Evolutionary conservation across 1,284 basidiomycete species (phyloP).

Genomic region (Stygiomarasmius scandens): DNA sequence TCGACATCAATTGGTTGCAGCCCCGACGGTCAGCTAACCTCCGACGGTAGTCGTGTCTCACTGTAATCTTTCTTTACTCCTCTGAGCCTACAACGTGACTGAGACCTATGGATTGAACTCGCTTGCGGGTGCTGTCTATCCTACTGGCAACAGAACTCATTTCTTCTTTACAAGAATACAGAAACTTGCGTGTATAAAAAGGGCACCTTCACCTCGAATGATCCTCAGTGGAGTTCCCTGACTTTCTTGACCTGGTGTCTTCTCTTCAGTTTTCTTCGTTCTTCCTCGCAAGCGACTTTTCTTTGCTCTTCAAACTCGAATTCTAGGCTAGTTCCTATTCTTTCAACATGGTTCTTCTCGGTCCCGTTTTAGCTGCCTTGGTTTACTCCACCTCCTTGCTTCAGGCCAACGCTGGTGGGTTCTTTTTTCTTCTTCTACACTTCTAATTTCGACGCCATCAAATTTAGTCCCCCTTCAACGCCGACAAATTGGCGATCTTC

Average conservation of each 20-base stretch:
- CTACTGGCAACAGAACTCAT: too few species aligned
- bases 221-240: not conserved
- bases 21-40: too few species aligned
- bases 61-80: too few species aligned
- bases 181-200: not conserved
- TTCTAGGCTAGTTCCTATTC: not conserved
- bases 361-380: not conserved
- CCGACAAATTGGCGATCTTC: conserved; percentile 35
- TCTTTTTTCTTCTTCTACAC: not conserved
- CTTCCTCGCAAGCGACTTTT: not conserved
- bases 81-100: too few species aligned
- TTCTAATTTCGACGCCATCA: not conserved
- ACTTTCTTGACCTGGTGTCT: not conserved
- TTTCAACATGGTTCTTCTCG: not conserved
- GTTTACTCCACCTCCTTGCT: not conserved
- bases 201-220: not conserved
- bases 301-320: not conserved
- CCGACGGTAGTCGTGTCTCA: too few species aligned
- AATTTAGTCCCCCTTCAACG: conserved; percentile 21
- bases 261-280: not conserved
- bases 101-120: too few species aligned
- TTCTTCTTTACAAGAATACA: too few species aligned
- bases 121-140: too few species aligned
- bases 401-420: not conserved
- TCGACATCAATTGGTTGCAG: too few species aligned